Percentiles rank a stretch among this genome's conserved stretches.
Conservation (phyloP, 108 stramenopile genomes). For the Nannochloropsis gaditana region DNA sequence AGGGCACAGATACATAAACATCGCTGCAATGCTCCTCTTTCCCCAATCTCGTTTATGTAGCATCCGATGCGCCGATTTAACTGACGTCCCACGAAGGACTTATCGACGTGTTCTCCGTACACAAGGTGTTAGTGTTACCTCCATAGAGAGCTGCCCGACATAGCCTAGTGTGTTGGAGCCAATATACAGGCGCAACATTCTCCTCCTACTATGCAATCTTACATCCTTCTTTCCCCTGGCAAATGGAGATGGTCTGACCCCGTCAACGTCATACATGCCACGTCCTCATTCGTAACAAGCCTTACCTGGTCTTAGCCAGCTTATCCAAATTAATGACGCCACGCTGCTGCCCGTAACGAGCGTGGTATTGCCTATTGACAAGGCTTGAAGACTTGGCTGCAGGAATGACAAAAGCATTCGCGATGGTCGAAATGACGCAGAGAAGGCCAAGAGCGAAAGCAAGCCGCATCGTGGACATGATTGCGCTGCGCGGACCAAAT, state of each 20-base stretch:
- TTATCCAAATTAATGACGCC: neutral
- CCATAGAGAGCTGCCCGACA: too few relatives aligned
- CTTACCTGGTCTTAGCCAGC: neutral
- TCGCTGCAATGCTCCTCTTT: too few relatives aligned
- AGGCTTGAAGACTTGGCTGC: neutral
- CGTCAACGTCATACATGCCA: conserved; percentile 14
- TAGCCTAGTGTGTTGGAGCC: neutral
- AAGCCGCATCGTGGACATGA: too few relatives aligned
- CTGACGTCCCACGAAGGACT: too few relatives aligned
- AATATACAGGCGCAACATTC: neutral
- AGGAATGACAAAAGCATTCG: neutral
- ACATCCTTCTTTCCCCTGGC: too few relatives aligned
- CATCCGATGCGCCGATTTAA: too few relatives aligned
- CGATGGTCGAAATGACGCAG: neutral
- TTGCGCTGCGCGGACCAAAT: too few relatives aligned
- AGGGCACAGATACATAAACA: too few relatives aligned
- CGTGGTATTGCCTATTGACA: neutral
- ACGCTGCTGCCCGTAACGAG: neutral
- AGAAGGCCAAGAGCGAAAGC: neutral
- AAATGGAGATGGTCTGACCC: neutral
- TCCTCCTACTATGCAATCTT: neutral
- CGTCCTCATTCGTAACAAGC: neutral
- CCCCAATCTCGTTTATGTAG: too few relatives aligned
- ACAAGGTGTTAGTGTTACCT: too few relatives aligned
- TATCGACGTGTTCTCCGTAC: too few relatives aligned